Evolutionary conservation across 1,284 basidiomycete genomes (phyloP).

Genomic region (Ustilago nuda): DNA sequence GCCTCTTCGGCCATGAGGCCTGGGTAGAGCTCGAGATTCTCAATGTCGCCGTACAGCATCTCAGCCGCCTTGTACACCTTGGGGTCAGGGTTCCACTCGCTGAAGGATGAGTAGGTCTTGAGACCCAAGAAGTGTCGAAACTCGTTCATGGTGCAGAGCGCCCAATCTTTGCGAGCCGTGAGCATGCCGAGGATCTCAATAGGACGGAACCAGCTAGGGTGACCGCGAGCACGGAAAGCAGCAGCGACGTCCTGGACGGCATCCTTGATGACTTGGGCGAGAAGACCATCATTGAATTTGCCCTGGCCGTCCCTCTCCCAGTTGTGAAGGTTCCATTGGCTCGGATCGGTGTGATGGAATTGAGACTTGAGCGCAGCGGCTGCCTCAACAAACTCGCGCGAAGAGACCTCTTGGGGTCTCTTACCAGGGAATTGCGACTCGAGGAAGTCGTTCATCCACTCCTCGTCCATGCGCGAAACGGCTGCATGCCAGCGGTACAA

Average conservation of each 20-base stretch:
- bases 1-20: constrained; percentile 75
- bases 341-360: constrained; percentile 60
- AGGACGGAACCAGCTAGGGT: constrained; percentile 79
- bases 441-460: constrained; percentile 59
- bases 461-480: constrained; percentile 53
- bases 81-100: constrained; percentile 84
- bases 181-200: constrained; percentile 86
- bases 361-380: constrained; percentile 64
- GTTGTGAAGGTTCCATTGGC: constrained; percentile 76
- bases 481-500: constrained; percentile 61
- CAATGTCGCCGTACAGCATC: constrained; percentile 73
- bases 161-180: constrained; percentile 79
- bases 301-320: constrained; percentile 76
- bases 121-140: constrained; percentile 74
- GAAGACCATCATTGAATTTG: constrained; percentile 78
- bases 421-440: constrained; percentile 38
- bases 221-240: constrained; percentile 82
- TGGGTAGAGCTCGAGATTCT: constrained; percentile 82
- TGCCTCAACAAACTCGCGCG: constrained; percentile 75
- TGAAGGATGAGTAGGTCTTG: constrained; percentile 70
- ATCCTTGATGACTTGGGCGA: constrained; percentile 72
- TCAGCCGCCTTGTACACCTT: constrained; percentile 80
- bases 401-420: constrained; percentile 71
- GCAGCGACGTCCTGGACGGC: constrained; percentile 75
- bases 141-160: constrained; percentile 84